Percentiles rank a stretch among this genome's conserved stretches.
Conservation (phyloP, 176 grass and related monocot species). For the Thinopyrum elongatum region DNA sequence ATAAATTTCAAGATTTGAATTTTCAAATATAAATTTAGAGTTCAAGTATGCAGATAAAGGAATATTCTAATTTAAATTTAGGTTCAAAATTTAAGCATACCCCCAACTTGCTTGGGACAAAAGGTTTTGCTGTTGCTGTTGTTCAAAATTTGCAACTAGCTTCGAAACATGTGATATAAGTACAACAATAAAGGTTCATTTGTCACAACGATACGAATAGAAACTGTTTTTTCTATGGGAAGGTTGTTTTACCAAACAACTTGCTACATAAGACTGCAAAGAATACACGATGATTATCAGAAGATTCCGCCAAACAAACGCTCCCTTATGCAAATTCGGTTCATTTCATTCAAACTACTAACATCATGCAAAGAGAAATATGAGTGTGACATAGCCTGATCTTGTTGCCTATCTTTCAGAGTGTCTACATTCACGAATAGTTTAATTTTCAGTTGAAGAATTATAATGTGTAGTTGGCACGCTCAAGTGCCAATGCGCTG, state of each 20-base stretch:
- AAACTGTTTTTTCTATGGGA: not conserved
- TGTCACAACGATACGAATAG: not conserved
- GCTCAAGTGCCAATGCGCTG: not conserved
- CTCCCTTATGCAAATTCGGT: not conserved
- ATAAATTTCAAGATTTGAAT: not conserved
- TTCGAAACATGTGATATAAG: not conserved
- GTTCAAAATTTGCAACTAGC: not conserved
- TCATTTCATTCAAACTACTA: not conserved
- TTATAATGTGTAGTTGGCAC: not conserved
- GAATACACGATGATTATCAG: not conserved
- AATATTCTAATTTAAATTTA: not conserved
- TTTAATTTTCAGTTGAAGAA: not conserved
- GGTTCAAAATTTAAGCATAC: not conserved
- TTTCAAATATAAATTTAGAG: not conserved
- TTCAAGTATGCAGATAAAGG: not conserved
- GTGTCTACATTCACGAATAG: not conserved
- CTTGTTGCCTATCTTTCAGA: not conserved
- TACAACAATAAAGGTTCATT: not conserved
- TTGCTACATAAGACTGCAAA: not conserved
- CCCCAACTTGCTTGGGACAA: too few relatives aligned
- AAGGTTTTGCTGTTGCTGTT: too few relatives aligned
- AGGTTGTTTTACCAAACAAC: constrained; percentile 3
- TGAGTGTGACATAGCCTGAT: not conserved
- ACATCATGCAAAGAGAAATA: not conserved
- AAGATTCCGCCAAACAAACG: not conserved